Conservation (phyloP, 1,284 basidiomycete genomes). For the Farysia itapuensis region DNA sequence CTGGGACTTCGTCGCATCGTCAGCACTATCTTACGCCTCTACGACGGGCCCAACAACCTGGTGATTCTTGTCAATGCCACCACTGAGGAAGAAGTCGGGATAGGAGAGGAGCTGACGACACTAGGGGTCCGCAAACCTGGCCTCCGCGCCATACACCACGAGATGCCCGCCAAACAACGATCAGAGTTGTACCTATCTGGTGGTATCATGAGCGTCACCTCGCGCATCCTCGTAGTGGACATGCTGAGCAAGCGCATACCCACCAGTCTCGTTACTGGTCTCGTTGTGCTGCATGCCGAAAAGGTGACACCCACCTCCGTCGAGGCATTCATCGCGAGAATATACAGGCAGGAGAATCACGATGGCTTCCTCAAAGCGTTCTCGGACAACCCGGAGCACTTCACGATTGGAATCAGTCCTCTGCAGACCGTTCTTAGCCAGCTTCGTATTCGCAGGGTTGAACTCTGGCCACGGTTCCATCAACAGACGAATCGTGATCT, state of each 20-base stretch:
- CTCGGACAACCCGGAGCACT: constrained; percentile 91
- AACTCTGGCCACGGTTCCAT: constrained; percentile 88
- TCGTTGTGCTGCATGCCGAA: constrained; percentile 93
- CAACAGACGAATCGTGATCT: constrained; percentile 46
- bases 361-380: constrained; percentile 94
- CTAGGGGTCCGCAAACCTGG: constrained; percentile 88
- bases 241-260: constrained; percentile 85
- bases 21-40: constrained; percentile 67
- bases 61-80: constrained; percentile 80
- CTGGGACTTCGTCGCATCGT: constrained; percentile 53
- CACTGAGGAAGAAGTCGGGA: constrained; percentile 81
- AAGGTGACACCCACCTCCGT: constrained; percentile 70
- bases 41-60: constrained; percentile 81
- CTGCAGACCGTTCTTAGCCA: constrained; percentile 90
- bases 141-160: constrained; percentile 79
- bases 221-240: constrained; percentile 90
- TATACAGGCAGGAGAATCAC: constrained; percentile 51
- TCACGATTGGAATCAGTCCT: constrained; percentile 86
- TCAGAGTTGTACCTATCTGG: constrained; percentile 61
- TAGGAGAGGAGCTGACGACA: constrained; percentile 87
- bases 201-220: constrained; percentile 84
- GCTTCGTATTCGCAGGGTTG: constrained; percentile 80
- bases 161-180: constrained; percentile 79
- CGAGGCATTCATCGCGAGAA: constrained; percentile 54
- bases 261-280: constrained; percentile 79